Base-by-base conservation (phyloP, 108 stramenopile genomes). In the Aureococcus anophagefferens region DNA sequence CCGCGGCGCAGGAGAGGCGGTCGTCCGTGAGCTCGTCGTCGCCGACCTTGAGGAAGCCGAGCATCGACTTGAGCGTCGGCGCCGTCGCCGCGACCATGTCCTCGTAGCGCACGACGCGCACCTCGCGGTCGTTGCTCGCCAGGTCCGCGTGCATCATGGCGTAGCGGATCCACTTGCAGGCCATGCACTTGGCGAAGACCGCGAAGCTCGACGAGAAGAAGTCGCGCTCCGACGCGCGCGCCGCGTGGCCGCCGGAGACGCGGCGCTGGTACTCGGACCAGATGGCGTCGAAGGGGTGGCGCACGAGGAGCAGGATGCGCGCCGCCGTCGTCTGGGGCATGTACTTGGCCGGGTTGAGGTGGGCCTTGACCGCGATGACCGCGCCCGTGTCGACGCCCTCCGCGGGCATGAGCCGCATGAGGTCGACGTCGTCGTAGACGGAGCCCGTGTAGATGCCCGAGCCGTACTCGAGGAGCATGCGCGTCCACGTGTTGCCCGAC, bases 401-500 rank as follows among this genome's bases (percentile, higher is more conserved):
- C 30, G 33, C 71, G 5, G 64, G 63, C 17, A 72, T 32, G 14
- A 14, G 13, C 21, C 30, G 16, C 30, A 30, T 13, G 28, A 72
- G 63, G 7, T 16, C 15, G 25, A 17, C 17, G 36, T 72, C 71
- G 15, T 64, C 29, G 71, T 72, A 72, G 31, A 72, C 64, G 30
- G 37, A 45, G 1, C 71, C 71, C 71, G 71, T 72, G 21, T 35
- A 72, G 35, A 35, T 16, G 4, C 71, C 63, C 35, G 71, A 33
- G n/a, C 63, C 71, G 16, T 65, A 28, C 59, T 72, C 63, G 0
- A 72, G 15, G 25, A 72, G n/a, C 5, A 33, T 33, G 35, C 71
- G 62, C 30, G 64, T 72, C 71, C 71, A 72, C n/a, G 71, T 72
- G 64, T 72, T 72, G 0, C 71, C 71, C 30, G 64, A 65, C 36